phyloP scores from a whole-genome alignment of 305 asterid species.

The Ajuga reptans region DNA sequence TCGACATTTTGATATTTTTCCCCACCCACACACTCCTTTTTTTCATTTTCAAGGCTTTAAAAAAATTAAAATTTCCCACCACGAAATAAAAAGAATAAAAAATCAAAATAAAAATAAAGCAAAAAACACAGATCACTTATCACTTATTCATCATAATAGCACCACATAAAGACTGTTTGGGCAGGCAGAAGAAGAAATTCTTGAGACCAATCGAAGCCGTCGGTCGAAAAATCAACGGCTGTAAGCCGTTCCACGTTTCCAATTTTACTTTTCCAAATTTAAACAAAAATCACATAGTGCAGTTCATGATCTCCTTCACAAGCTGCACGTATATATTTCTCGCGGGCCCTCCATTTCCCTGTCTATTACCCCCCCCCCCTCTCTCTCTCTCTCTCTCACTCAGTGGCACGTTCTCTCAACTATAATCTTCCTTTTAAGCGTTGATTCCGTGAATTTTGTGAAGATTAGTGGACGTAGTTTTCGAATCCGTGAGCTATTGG shows the following conservation, averaged over 20 bases:
- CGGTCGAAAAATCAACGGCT: slow-evolving; percentile 18
- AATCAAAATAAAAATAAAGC: background rate
- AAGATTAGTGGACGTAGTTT: slow-evolving; percentile 8
- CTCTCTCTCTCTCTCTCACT: slow-evolving; percentile 9
- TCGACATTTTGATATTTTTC: too few relatives aligned
- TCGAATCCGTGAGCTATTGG: slow-evolving; percentile 24
- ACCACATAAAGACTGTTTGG: background rate
- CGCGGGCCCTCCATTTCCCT: slow-evolving; percentile 22
- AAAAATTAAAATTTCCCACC: slow-evolving; percentile 7
- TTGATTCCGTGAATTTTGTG: slow-evolving; percentile 23
- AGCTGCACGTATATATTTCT: slow-evolving; percentile 25
- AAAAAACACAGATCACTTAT: background rate
- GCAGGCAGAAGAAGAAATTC: background rate
- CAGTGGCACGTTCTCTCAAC: slow-evolving; percentile 22
- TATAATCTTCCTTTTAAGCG: slow-evolving; percentile 19
- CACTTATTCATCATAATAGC: background rate
- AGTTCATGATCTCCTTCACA: slow-evolving; percentile 20
- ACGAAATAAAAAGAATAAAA: too few relatives aligned
- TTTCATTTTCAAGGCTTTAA: background rate
- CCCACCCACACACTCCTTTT: too few relatives aligned
- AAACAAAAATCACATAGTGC: background rate
- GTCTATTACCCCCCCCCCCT: slow-evolving; percentile 8
- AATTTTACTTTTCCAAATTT: slow-evolving; percentile 2
- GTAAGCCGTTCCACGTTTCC: background rate
- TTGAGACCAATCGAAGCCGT: background rate